Conservation (phyloP, 768 basidiomycete species). For the Agaricus bisporus region DNA sequence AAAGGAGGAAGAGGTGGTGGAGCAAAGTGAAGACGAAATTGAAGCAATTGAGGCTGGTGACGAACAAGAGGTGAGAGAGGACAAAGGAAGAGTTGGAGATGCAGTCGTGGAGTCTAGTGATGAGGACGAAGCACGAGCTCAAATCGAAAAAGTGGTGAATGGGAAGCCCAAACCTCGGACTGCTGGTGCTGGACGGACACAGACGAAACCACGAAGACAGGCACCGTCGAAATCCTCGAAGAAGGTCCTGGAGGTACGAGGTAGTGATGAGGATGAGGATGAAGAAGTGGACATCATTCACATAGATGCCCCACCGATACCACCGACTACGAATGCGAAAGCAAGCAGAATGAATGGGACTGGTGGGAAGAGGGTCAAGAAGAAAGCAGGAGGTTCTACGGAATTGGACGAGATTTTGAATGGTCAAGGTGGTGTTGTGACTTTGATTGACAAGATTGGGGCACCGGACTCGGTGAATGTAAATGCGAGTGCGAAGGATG, state of each 20-base stretch:
- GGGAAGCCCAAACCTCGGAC: conserved; percentile 14
- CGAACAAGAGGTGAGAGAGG: conserved; percentile 5
- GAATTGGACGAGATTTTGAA: conserved; percentile 15
- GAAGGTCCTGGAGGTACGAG: conserved; percentile 3
- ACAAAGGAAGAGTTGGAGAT: conserved; percentile 14
- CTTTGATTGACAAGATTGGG: conserved; percentile 5
- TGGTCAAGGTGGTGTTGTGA: conserved; percentile 1
- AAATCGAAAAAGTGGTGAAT: conserved; percentile 12
- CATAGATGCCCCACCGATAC: conserved; percentile 7
- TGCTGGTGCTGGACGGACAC: conserved; percentile 12
- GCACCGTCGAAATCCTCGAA: conserved; percentile 8
- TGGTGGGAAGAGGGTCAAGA: background rate
- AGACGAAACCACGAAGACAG: conserved; percentile 10
- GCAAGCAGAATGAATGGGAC: background rate
- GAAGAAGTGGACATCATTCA: conserved; percentile 14
- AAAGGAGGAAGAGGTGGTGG: conserved; percentile 7
- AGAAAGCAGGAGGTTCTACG: conserved; percentile 10
- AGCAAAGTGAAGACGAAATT: conserved; percentile 9
- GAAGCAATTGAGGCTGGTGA: conserved; percentile 13
- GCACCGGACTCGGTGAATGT: conserved; percentile 1
- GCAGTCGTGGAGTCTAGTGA: conserved; percentile 9
- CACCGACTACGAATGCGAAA: conserved; percentile 7
- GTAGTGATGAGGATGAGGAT: conserved; percentile 20
- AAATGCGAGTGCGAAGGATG: conserved; percentile 9
- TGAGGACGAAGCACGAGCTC: conserved; percentile 3